Evolutionary conservation across 495 filamentous ascomycete genomes (phyloP), one percentile per base, ranked within the genome.

Genomic region (Neurospora sp.): DNA sequence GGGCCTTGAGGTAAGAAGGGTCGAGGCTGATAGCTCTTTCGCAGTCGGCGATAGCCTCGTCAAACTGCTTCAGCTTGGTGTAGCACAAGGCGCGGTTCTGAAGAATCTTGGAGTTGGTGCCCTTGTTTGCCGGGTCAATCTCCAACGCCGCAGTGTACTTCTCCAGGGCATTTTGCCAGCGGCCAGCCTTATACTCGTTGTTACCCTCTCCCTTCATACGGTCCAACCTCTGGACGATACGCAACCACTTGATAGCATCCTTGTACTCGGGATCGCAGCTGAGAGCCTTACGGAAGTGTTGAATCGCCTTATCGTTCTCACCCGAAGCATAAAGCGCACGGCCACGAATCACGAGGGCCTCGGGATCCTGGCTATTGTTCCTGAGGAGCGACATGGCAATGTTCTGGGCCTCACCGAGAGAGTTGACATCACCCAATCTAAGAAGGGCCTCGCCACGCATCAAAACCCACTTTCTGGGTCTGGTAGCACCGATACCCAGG

Each of bases 131-230:
- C 3, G 94, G 93, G 83, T 99, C 96, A 27, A 99, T 89, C 74
- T 92, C 91, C 66, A 99, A 83, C 74, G 96, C 95, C 73, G 92
- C 85, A 8, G 89, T 87, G 81, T 97, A 99, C 75, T 92, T 88
- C 48, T 97, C 92, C 72, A 96, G 87, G 20, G 96, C 96, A 38
- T 88, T 84, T 77, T 92, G 89, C 82, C 89, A 94, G 71, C 90
- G 87, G 73, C 90, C 92, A 66, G 89, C 88, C 84, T 97, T 98
- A 87, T 96, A 99, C 23, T 92, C 91, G 6, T 81, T 82, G 79
- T 99, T 98, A 41, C 96, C 96, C 73, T 97, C 94, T 73, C 94
- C 91, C 86, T 98, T 99, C 86, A 93, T 94, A 44, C 91, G 87
- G 75, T 94, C 92, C n/a, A 99, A 85, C 82, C 94, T 94, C 83